These are phyloP conservation scores for Zygnema circumcarinatum DNA, from an alignment of 139 green algal genomes.

Conservation along the genomic window DNA sequence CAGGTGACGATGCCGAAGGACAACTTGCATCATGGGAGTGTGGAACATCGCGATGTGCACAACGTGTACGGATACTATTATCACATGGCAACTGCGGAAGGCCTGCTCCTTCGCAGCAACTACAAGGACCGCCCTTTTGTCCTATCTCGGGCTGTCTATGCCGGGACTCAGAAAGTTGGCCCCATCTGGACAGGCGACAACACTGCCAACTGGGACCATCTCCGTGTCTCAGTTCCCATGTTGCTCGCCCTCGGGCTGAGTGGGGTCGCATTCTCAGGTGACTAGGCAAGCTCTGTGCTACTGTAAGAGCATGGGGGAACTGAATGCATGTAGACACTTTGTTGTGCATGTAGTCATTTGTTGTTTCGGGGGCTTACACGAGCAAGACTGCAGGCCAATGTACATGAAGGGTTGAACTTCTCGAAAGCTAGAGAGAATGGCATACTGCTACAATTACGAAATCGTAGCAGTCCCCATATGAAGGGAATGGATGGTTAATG, in stretches of 20 bases:
- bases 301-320: no score
- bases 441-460: no score
- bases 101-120: conserved; percentile 68
- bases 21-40: conserved; percentile 77
- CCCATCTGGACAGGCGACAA: conserved; percentile 99
- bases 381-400: no score
- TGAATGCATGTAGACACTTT: no score
- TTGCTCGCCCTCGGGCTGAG: conserved; percentile 84
- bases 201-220: conserved; percentile 83
- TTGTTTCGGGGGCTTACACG: no score
- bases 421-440: no score
- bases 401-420: no score
- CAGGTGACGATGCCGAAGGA: conserved; percentile 94
- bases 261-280: conserved; percentile 81
- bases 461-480: no score
- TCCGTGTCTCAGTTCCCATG: conserved; percentile 91
- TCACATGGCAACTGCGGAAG: conserved; percentile 82
- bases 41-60: conserved; percentile 95
- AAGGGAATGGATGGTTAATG: no score
- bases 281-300: neutral
- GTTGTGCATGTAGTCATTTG: no score
- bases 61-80: conserved; percentile 85
- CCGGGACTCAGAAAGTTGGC: conserved; percentile 84
- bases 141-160: conserved; percentile 93
- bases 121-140: conserved; percentile 93